These are phyloP conservation scores for Lophiostoma macrostomum DNA, from an alignment of 495 filamentous ascomycete genomes.

Conservation along the genomic window DNA sequence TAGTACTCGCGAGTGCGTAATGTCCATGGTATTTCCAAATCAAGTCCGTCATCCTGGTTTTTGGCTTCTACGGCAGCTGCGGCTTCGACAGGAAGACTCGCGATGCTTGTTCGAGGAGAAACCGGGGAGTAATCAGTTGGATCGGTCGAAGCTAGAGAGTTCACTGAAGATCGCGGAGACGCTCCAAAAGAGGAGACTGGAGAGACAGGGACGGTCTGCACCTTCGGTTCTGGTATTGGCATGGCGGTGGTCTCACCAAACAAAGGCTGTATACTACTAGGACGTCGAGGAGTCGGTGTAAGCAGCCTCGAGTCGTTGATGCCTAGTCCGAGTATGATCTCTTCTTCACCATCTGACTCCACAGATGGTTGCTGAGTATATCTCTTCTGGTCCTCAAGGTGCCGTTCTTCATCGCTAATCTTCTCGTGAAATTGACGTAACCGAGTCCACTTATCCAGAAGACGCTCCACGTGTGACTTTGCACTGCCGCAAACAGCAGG, in stretches of 20 bases:
- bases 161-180: conserved; percentile 18
- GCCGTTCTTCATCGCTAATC: conserved; percentile 8
- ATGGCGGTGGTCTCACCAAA: conserved; percentile 12
- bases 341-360: conserved; percentile 29
- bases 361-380: conserved; percentile 25
- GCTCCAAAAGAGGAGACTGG: conserved; percentile 24
- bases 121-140: background rate
- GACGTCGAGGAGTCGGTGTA: conserved; percentile 6
- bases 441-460: conserved; percentile 25
- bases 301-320: background rate
- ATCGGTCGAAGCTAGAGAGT: conserved; percentile 4
- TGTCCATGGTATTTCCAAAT: conserved; percentile 28
- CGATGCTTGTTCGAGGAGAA: conserved; percentile 24
- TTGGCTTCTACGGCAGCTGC: conserved; percentile 21
- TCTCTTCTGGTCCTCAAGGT: conserved; percentile 9
- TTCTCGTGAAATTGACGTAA: conserved; percentile 17
- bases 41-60: conserved; percentile 16
- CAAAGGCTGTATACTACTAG: conserved; percentile 14
- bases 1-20: conserved; percentile 14
- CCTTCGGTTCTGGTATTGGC: conserved; percentile 7
- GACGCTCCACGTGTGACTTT: conserved; percentile 13
- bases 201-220: conserved; percentile 9
- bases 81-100: conserved; percentile 8
- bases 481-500: conserved; percentile 9
- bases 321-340: conserved; percentile 10